Base-by-base conservation (phyloP, 2,329 filamentous ascomycete genomes). In the Hymenoscyphus scutula region DNA sequence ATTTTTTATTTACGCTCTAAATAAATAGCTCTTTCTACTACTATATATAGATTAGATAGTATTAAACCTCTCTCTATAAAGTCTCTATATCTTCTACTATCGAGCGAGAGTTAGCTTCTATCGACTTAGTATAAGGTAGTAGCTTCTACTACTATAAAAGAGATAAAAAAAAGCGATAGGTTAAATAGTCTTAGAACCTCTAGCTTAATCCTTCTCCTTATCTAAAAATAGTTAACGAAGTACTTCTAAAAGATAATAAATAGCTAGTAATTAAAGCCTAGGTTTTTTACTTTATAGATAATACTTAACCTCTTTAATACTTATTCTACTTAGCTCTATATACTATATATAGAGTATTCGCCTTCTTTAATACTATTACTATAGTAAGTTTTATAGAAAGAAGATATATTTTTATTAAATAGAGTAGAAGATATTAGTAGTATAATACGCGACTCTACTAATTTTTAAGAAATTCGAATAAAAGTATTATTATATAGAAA, bases 201-300 rank as follows among this genome's bases (percentile, higher is more conserved):
- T 29, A 62, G 60, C 61, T 62, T 59, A 56, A 62, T 59, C 38
- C 32, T 56, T 56, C 58, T 62, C 51, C 41, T 59, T n/a, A 56
- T 34, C 51, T 62, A 25, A 59, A 58, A 62, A 62, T 58, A 59
- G 37, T 62, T n/a, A 62, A 62, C 53, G 27, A 62, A 65, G 57
- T 29, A 51, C 38, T 60, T 11, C 53, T 23, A n/a, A 53, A 13
- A 53, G 17, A 53, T 53, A 13, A 53, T 53, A 58, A 19, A 58
- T 58, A 19, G 58, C 45, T 27, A 60, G 58, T 59, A 60, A 53
- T 37, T 60, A 54, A 60, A 60, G 30, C 58, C 58, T n/a, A 54
- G 19, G 34, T 60, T 53, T 53, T 54, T 60, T 60, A 60, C 30
- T 29, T 60, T 29, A 27, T 11, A 60, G 32, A 29, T 60, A 17